A percentile compares a stretch with the other conserved stretches of the same genome.
These are phyloP conservation scores for Viola odorata DNA, from an alignment of 345 rosid species.

Conservation along the genomic window DNA sequence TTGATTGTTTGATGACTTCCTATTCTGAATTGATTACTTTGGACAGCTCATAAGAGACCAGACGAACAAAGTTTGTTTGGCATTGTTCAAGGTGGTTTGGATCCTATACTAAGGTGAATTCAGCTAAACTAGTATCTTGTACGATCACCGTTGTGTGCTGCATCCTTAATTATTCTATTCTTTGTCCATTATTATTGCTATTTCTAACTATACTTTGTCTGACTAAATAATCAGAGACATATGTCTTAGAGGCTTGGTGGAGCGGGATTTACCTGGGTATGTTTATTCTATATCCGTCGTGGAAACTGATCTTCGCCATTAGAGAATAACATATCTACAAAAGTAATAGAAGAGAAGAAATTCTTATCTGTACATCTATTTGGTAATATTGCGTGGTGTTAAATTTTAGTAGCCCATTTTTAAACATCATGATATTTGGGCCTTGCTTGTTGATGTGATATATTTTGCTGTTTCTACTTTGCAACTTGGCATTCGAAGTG, in stretches of 20 bases:
- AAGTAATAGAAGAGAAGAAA: too few relatives aligned
- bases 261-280: slow-evolving; percentile 73
- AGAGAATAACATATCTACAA: not conserved
- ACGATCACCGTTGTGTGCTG: not conserved
- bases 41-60: slow-evolving; percentile 67
- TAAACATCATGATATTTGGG: too few relatives aligned
- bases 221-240: slow-evolving; percentile 40
- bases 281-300: slow-evolving; percentile 8
- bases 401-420: too few relatives aligned
- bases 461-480: too few relatives aligned
- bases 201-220: slow-evolving; percentile 1
- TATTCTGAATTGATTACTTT: slow-evolving; percentile 6
- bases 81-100: slow-evolving; percentile 77
- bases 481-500: too few relatives aligned
- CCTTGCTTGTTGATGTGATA: too few relatives aligned
- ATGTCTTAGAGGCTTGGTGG: slow-evolving; percentile 70
- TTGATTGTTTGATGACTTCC: slow-evolving; percentile 11
- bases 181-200: slow-evolving; percentile 1
- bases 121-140: slow-evolving; percentile 1
- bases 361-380: too few relatives aligned
- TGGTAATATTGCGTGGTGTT: too few relatives aligned
- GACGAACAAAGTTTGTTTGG: slow-evolving; percentile 74
- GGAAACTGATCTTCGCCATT: not conserved
- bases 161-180: not conserved
- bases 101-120: slow-evolving; percentile 60